A percentile compares a stretch with the other conserved stretches of the same genome.
These are phyloP conservation scores for Verticillium albo-atrum DNA, from an alignment of 2,329 filamentous ascomycete species.

Conservation along the genomic window DNA sequence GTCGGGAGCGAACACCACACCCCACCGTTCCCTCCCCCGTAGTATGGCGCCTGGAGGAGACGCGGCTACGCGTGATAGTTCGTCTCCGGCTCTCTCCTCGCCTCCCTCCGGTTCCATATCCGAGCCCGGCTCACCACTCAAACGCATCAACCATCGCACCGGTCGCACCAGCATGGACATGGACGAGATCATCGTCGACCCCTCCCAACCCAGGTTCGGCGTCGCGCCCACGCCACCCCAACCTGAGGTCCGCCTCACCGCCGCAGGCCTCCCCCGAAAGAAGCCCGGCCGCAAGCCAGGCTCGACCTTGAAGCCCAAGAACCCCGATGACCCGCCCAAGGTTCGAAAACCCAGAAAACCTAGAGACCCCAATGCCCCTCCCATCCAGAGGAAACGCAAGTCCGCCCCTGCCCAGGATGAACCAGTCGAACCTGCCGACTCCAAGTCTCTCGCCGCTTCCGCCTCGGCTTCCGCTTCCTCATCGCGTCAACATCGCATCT, in stretches of 20 bases:
- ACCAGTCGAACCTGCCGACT: conserved; percentile 26
- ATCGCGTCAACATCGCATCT: conserved; percentile 32
- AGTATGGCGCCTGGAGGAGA: conserved; percentile 4
- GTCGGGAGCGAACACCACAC: neutral
- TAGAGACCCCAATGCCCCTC: conserved; percentile 53
- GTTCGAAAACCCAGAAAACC: conserved; percentile 51
- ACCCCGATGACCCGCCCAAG: conserved; percentile 40
- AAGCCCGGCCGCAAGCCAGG: conserved; percentile 64
- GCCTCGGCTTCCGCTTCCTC: conserved; percentile 14
- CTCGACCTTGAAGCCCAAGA: conserved; percentile 42
- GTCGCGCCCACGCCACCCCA: conserved; percentile 16
- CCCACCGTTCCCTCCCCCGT: neutral
- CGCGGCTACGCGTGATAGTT: conserved; percentile 28
- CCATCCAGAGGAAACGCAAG: conserved; percentile 52
- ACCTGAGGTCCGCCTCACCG: conserved; percentile 35
- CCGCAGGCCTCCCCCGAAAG: conserved; percentile 55
- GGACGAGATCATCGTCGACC: conserved; percentile 47
- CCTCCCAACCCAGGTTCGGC: conserved; percentile 28
- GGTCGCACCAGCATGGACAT: conserved; percentile 30
- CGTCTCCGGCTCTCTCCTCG: conserved; percentile 46
- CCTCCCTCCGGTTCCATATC: conserved; percentile 46
- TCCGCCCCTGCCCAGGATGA: conserved; percentile 32
- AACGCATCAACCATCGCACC: conserved; percentile 9
- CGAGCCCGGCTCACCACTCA: conserved; percentile 39
- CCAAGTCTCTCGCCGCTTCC: conserved; percentile 26